These are phyloP conservation scores for Xylariaceae sp. DNA, from an alignment of 2,329 filamentous ascomycete species.

Conservation along the genomic window DNA sequence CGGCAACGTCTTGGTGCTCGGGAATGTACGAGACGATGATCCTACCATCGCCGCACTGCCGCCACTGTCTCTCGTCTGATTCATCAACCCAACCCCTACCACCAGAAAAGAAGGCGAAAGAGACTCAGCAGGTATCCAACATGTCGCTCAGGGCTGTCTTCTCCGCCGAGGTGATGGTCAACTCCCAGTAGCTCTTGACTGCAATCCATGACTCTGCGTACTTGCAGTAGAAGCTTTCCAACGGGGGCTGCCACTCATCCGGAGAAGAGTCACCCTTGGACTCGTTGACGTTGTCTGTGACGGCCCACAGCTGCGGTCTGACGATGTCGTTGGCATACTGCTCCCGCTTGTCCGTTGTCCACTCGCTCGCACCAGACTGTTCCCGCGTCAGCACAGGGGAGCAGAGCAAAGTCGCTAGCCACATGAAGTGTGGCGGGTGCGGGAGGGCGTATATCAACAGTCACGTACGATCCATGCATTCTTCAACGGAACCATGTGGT, in stretches of 20 bases:
- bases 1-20: too few relatives aligned
- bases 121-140: slow-evolving; percentile 52
- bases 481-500: slow-evolving; percentile 74
- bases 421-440: slow-evolving; percentile 1
- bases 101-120: too few relatives aligned
- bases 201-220: slow-evolving; percentile 71
- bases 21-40: too few relatives aligned
- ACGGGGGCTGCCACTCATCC: slow-evolving; percentile 67
- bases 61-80: too few relatives aligned
- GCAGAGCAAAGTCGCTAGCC: slow-evolving; percentile 1
- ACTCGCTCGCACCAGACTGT: slow-evolving; percentile 61
- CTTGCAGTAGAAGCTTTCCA: slow-evolving; percentile 64
- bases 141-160: slow-evolving; percentile 59
- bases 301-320: slow-evolving; percentile 69
- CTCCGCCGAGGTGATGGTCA: slow-evolving; percentile 66
- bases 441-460: too few relatives aligned
- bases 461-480: slow-evolving; percentile 69
- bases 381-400: too few relatives aligned
- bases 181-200: slow-evolving; percentile 65
- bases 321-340: slow-evolving; percentile 70
- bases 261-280: slow-evolving; percentile 66
- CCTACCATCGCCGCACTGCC: too few relatives aligned
- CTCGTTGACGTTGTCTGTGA: slow-evolving; percentile 70
- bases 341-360: slow-evolving; percentile 61
- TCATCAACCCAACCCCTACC: too few relatives aligned